These are phyloP conservation scores for Penicillium flavigenum DNA, from an alignment of 495 filamentous ascomycete species.

Conservation along the genomic window DNA sequence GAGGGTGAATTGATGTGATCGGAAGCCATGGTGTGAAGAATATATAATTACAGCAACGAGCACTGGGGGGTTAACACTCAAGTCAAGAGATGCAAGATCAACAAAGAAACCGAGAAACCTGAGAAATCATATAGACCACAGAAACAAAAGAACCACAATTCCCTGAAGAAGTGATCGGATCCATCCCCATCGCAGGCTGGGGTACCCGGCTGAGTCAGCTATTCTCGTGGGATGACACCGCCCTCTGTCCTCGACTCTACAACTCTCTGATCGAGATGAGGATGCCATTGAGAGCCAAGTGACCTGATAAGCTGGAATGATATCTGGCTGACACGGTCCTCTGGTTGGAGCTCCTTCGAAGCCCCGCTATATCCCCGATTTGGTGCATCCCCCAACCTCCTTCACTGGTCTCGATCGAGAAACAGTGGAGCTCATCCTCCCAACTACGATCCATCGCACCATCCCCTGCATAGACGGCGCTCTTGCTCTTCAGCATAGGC, in stretches of 20 bases:
- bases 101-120: not conserved
- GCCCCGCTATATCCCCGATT: conserved; percentile 11
- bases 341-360: conserved; percentile 44
- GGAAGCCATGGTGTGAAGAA: conserved; percentile 26
- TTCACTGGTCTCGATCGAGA: conserved; percentile 9
- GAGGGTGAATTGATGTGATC: conserved; percentile 28
- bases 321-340: conserved; percentile 6
- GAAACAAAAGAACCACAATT: not conserved
- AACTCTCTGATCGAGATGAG: conserved; percentile 8
- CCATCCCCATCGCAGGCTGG: conserved; percentile 1
- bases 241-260: conserved; percentile 6
- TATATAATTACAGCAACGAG: not conserved
- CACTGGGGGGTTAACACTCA: not conserved
- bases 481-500: conserved; percentile 11
- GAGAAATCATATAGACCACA: not conserved
- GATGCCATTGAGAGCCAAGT: conserved; percentile 21
- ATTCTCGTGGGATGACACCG: conserved; percentile 7
- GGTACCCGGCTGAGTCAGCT: conserved; percentile 11
- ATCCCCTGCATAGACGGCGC: conserved; percentile 17
- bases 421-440: conserved; percentile 24
- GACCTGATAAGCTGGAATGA: conserved; percentile 18
- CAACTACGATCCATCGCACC: conserved; percentile 17
- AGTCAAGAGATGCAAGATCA: not conserved
- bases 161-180: conserved; percentile 6
- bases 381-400: conserved; percentile 3